phyloP scores from a whole-genome alignment of 2,329 filamentous ascomycete species.

The Diaporthe amygdali region DNA sequence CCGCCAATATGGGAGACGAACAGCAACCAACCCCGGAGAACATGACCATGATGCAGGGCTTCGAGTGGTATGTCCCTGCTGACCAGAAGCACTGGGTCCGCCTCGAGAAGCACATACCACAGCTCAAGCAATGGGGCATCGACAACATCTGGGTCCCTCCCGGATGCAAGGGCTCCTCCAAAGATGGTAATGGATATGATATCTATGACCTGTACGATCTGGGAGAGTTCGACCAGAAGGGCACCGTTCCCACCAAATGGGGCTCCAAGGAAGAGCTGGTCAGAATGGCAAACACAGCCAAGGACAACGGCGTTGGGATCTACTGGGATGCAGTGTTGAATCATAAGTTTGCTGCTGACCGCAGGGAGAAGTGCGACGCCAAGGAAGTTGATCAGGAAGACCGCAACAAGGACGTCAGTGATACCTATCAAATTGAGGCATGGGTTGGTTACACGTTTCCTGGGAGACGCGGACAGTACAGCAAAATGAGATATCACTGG shows the following conservation, averaged over 20 bases:
- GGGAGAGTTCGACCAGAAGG: constrained; percentile 79
- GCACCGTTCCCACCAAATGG: constrained; percentile 70
- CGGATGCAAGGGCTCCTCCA: constrained; percentile 71
- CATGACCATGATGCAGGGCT: constrained; percentile 70
- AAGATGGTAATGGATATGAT: constrained; percentile 71
- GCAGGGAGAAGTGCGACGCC: constrained; percentile 65
- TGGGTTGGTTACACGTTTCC: constrained; percentile 75
- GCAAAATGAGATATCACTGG: constrained; percentile 69
- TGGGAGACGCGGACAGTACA: constrained; percentile 67
- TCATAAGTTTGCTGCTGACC: constrained; percentile 76
- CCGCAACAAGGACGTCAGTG: constrained; percentile 59
- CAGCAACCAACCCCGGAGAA: constrained; percentile 45
- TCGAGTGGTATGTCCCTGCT: constrained; percentile 75
- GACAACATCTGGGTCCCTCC: constrained; percentile 74
- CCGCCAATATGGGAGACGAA: constrained; percentile 29
- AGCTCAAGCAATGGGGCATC: constrained; percentile 66
- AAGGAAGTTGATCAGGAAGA: constrained; percentile 68
- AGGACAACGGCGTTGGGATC: constrained; percentile 61
- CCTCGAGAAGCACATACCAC: constrained; percentile 58
- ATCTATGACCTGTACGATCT: constrained; percentile 73
- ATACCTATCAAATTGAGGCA: constrained; percentile 69
- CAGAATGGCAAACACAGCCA: constrained; percentile 56
- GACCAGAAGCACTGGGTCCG: constrained; percentile 69
- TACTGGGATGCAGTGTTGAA: constrained; percentile 79
- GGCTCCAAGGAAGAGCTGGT: constrained; percentile 68